phyloP scores from a whole-genome alignment of 495 filamentous ascomycete species.

The Choiromyces venosus region DNA sequence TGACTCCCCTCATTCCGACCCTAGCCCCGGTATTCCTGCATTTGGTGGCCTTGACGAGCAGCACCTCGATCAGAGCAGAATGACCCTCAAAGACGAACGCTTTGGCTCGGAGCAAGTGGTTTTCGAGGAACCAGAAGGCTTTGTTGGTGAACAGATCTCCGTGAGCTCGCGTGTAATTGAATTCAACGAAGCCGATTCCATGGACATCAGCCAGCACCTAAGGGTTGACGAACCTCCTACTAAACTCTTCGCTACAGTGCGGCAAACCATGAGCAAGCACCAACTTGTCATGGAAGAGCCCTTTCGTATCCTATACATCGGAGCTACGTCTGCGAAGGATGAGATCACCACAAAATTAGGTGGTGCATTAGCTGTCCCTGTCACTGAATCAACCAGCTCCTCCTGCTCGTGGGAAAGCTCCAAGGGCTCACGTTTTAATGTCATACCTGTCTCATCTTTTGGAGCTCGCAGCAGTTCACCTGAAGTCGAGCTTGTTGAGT shows the following conservation, averaged over 20 bases:
- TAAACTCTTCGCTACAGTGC: slow-evolving; percentile 54
- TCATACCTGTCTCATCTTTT: slow-evolving; percentile 68
- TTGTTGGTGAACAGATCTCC: slow-evolving; percentile 53
- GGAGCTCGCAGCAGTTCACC: slow-evolving; percentile 56
- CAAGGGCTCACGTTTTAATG: slow-evolving; percentile 58
- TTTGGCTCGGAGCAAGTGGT: slow-evolving; percentile 48
- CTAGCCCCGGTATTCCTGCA: slow-evolving; percentile 39
- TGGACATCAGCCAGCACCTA: slow-evolving; percentile 46
- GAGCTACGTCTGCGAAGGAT: slow-evolving; percentile 57
- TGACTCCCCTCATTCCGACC: slow-evolving; percentile 33
- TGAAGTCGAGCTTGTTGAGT: slow-evolving; percentile 69
- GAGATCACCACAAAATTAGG: slow-evolving; percentile 72
- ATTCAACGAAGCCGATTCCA: slow-evolving; percentile 52
- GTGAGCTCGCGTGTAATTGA: slow-evolving; percentile 60
- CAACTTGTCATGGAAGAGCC: slow-evolving; percentile 60
- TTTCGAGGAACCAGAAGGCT: slow-evolving; percentile 56
- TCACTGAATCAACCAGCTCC: slow-evolving; percentile 47
- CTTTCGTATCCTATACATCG: slow-evolving; percentile 65
- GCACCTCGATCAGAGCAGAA: slow-evolving; percentile 37
- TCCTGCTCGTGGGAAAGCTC: slow-evolving; percentile 48
- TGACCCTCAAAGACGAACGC: slow-evolving; percentile 34
- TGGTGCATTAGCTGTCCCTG: slow-evolving; percentile 54
- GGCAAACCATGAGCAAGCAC: slow-evolving; percentile 66
- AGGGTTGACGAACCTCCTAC: slow-evolving; percentile 29
- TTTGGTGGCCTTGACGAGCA: slow-evolving; percentile 42